Conservation (phyloP, 371 early-diverging fungal genomes). For the Nematocida sp. region DNA sequence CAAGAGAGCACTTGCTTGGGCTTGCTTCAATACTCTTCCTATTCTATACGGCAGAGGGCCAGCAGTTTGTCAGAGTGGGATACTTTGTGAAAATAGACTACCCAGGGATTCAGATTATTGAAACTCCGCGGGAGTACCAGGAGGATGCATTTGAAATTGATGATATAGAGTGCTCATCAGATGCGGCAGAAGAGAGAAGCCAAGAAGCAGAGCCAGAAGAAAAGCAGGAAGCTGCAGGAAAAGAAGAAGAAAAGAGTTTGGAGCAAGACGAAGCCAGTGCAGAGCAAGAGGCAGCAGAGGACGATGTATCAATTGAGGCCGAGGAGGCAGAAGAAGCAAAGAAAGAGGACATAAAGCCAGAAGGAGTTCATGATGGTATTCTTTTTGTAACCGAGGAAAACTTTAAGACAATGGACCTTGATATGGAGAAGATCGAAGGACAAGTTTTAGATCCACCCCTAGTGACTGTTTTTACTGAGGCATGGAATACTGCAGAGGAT, state of each 20-base stretch:
- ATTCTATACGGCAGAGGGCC: constrained; percentile 50
- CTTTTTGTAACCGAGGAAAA: constrained; percentile 45
- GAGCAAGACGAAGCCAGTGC: constrained; percentile 49
- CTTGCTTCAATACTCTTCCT: constrained; percentile 63
- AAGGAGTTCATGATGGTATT: constrained; percentile 52
- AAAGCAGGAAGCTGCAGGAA: constrained; percentile 22
- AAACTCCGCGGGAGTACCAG: constrained; percentile 31
- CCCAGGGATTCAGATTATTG: constrained; percentile 64
- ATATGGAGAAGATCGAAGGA: constrained; percentile 61
- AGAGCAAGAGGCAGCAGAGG: constrained; percentile 67
- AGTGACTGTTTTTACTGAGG: constrained; percentile 62
- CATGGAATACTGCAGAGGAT: constrained; percentile 55
- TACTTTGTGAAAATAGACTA: constrained; percentile 69
- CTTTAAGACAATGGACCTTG: constrained; percentile 55
- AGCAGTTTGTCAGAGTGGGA: constrained; percentile 67
- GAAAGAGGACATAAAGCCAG: constrained; percentile 47
- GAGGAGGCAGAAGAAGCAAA: constrained; percentile 68
- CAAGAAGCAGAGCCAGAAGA: constrained; percentile 42
- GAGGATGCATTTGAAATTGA: constrained; percentile 42
- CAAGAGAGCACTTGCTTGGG: constrained; percentile 63
- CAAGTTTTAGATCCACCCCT: constrained; percentile 62
- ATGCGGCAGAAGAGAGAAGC: constrained; percentile 10
- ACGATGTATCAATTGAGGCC: constrained; percentile 72
- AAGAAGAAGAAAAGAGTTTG: constrained; percentile 37
- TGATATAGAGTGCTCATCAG: constrained; percentile 6